Conservation (phyloP, 2,329 filamentous ascomycete species). For the Botryotinia calthae region DNA sequence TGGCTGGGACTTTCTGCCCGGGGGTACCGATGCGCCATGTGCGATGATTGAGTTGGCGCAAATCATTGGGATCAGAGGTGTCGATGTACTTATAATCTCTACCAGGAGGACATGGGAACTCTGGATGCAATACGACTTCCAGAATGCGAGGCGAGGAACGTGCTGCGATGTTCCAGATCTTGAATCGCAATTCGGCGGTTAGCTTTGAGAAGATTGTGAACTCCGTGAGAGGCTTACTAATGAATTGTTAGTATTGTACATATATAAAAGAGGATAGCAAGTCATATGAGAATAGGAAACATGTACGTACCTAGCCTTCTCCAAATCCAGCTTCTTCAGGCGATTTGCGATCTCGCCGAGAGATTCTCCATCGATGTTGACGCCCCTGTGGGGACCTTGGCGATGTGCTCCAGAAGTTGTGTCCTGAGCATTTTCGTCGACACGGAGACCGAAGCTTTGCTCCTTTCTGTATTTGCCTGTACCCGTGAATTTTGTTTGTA, state of each 20-base stretch:
- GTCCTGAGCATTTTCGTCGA: neutral
- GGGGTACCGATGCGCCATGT: neutral
- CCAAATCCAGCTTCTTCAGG: neutral
- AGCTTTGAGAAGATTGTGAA: neutral
- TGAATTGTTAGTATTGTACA: neutral
- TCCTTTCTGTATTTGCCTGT: neutral
- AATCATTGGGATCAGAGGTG: neutral
- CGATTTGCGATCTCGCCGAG: neutral
- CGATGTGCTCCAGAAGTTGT: too few species aligned
- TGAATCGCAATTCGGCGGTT: neutral
- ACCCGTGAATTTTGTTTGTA: neutral
- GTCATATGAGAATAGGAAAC: neutral
- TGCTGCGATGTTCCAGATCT: neutral
- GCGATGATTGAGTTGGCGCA: neutral
- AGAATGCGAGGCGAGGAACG: neutral
- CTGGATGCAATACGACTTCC: neutral
- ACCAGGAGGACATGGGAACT: neutral
- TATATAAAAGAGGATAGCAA: too few species aligned
- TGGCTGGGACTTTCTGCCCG: neutral
- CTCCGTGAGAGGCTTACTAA: neutral
- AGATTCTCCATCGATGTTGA: neutral
- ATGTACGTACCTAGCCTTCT: neutral
- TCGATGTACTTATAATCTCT: fast-evolving
- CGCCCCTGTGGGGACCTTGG: neutral
- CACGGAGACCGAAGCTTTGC: neutral